Evolutionary conservation across 2,329 filamentous ascomycete genomes (phyloP).

Genomic region (Penicillium sp.): DNA sequence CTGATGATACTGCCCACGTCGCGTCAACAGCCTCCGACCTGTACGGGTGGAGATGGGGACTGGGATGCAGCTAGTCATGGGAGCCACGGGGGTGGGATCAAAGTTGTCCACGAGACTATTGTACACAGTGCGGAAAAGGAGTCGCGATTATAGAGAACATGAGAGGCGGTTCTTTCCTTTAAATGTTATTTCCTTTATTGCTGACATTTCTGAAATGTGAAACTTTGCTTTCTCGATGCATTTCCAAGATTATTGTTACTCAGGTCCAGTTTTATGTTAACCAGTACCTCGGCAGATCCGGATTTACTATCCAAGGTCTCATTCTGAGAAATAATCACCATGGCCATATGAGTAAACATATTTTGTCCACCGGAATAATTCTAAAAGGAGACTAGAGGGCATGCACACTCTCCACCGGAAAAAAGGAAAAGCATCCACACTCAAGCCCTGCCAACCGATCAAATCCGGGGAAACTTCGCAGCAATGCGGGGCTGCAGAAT

Average conservation of each 20-base stretch:
- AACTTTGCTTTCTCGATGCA: too few relatives aligned
- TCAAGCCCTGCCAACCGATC: neutral
- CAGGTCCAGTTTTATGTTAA: neutral
- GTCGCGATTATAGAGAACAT: constrained; percentile 3
- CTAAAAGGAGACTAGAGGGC: neutral
- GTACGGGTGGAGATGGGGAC: constrained; percentile 21
- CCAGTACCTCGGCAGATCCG: neutral
- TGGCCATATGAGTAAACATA: neutral
- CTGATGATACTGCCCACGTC: constrained; percentile 27
- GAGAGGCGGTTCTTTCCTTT: neutral
- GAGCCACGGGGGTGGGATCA: constrained; percentile 27
- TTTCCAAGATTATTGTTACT: neutral
- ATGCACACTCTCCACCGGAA: constrained; percentile 3
- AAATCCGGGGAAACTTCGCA: neutral
- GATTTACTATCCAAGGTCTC: neutral
- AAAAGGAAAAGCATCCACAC: neutral
- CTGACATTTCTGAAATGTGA: neutral
- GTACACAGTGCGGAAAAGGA: constrained; percentile 25
- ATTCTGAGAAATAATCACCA: too few relatives aligned
- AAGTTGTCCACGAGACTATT: constrained; percentile 34
- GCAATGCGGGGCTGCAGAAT: neutral
- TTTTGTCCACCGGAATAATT: constrained; percentile 2
- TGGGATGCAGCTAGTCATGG: constrained; percentile 21
- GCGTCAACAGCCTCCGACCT: constrained; percentile 25
- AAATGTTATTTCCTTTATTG: neutral